Evolutionary conservation across 2,329 filamentous ascomycete species (phyloP).

Genomic region (Fusarium illudens): DNA sequence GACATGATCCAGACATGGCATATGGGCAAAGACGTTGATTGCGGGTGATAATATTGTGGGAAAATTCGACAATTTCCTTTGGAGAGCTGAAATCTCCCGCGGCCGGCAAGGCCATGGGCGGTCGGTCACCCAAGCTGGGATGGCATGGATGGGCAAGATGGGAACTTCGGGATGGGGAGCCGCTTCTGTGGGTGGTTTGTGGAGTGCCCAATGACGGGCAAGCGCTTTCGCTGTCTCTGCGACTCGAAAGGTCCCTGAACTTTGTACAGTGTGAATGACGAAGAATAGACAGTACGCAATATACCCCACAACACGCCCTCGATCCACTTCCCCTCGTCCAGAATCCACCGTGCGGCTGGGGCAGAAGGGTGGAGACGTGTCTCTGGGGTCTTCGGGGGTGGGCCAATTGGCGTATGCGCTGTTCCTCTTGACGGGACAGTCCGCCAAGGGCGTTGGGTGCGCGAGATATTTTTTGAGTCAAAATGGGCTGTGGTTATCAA

Average conservation of each 20-base stretch:
- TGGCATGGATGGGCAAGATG: background rate
- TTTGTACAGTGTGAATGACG: slow-evolving; percentile 9
- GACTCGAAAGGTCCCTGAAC: slow-evolving; percentile 8
- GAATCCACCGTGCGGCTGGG: slow-evolving; percentile 36
- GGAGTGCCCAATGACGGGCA: slow-evolving; percentile 26
- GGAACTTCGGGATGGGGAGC: slow-evolving; percentile 15
- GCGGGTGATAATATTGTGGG: background rate
- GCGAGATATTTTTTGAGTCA: slow-evolving; percentile 27
- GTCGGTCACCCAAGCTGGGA: slow-evolving; percentile 8
- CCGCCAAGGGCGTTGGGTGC: slow-evolving; percentile 24
- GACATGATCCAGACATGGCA: background rate
- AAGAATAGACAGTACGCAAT: slow-evolving; percentile 1
- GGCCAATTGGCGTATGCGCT: slow-evolving; percentile 8
- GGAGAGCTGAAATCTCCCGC: slow-evolving; percentile 16
- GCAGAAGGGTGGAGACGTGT: slow-evolving; percentile 15
- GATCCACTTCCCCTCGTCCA: slow-evolving; percentile 41
- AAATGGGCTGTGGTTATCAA: slow-evolving; percentile 7
- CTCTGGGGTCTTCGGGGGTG: slow-evolving; percentile 17
- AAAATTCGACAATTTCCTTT: background rate
- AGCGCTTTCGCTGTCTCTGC: slow-evolving; percentile 10
- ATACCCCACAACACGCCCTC: slow-evolving; percentile 27
- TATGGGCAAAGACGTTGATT: background rate
- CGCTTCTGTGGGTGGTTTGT: slow-evolving; percentile 27
- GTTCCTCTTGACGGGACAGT: slow-evolving; percentile 21
- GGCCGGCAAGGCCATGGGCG: slow-evolving; percentile 32